Evolutionary conservation across 139 green algal species (phyloP).

Genomic region (Nannochloris sp.): DNA sequence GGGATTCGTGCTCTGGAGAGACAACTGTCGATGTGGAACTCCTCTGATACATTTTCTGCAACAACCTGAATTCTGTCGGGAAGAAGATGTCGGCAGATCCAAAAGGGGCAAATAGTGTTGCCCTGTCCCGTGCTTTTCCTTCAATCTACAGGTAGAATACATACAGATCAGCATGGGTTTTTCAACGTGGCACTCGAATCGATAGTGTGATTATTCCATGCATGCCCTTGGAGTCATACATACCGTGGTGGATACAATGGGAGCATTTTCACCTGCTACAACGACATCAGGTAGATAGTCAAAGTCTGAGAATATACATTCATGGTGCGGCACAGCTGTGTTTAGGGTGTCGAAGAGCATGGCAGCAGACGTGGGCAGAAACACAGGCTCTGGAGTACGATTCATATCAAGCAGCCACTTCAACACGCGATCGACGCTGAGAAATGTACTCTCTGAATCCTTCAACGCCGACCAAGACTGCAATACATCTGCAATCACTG

Average conservation of each 20-base stretch:
- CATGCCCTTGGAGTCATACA: neutral
- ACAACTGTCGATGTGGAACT: neutral
- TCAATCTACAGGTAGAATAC: neutral
- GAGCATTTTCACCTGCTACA: constrained; percentile 58
- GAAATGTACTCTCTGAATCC: no score
- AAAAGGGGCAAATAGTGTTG: constrained; percentile 35
- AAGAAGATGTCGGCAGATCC: constrained; percentile 83
- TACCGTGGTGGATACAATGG: constrained; percentile 63
- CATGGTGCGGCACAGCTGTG: constrained; percentile 50
- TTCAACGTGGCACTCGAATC: no score
- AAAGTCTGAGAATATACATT: constrained; percentile 76
- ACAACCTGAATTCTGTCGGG: constrained; percentile 70
- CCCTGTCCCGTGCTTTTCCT: constrained; percentile 44
- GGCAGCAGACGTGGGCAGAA: constrained; percentile 53
- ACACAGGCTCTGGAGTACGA: constrained; percentile 27
- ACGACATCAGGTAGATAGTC: constrained; percentile 64
- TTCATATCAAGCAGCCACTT: neutral
- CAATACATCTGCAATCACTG: constrained; percentile 41
- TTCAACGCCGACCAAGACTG: neutral
- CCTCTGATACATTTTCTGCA: constrained; percentile 45
- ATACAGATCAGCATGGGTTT: no score
- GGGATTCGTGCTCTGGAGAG: no score
- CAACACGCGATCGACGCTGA: neutral
- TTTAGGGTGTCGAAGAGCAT: constrained; percentile 64
- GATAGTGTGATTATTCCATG: no score